Evolutionary conservation across 2,329 filamentous ascomycete species (phyloP), one percentile per base, ranked within the genome.

Genomic region (Botrytis paeoniae): DNA sequence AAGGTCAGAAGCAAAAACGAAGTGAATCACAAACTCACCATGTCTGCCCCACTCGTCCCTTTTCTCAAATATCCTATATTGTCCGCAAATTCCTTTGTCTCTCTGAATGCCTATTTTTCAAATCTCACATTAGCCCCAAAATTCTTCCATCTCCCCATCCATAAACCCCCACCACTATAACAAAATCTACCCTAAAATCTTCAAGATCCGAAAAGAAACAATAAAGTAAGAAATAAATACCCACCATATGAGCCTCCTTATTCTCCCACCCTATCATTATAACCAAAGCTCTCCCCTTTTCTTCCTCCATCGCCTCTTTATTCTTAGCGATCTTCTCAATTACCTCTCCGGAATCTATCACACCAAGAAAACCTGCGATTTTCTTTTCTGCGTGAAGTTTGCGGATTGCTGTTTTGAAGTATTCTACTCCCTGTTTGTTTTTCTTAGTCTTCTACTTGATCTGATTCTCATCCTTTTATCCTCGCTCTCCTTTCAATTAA

Each of bases 261-360:
- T 69, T 76, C 71, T 76, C 72, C 79, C 79, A 80, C 9, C 75
- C 77, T 32, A 76, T 20, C 35, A 73, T 61, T 20, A 77, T 48
- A 41, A 77, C 73, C 10, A 73, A 37, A 1, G 73, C 77, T 45
- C 68, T 78, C 9, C 74, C 76, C 66, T 73, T 70, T 35, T 69
- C 72, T 20, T 37, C 74, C 41, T 70, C 70, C 5, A 25, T 57
- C 4, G 16, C 48, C 7, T 57, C 65, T 16, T 16, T 10, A 18
- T 48, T 35, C 20, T 10, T 68, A 25, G 65, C 65, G 39, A 71
- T 64, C 32, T 54, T 65, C 60, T 54, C 69, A 51, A 61, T 20
- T 6, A 51, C 62, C 32, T 69, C 39, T 16, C 57, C 41, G 20
- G 29, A 72, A 16, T 60, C 51, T 14, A 43, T 20, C 7, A 41